Base-by-base conservation (phyloP, 2,329 filamentous ascomycete genomes). In the Fusarium nygamai region DNA sequence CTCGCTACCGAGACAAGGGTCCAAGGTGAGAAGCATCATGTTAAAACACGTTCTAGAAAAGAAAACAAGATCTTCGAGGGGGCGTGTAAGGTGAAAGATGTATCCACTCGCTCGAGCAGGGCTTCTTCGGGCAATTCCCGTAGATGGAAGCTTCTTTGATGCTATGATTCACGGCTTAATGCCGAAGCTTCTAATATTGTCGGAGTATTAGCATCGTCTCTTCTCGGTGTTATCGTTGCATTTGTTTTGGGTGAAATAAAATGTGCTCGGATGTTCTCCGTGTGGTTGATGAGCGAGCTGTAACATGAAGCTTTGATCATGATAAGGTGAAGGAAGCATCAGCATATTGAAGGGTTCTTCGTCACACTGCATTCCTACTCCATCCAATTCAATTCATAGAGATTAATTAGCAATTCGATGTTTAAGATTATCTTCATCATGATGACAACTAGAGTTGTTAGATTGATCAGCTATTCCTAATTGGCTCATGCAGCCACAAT, bases 61-160 rank as follows among this genome's bases (percentile, higher is more conserved):
- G 13, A 59, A 51, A 63, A 61, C 61, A 53, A 54, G n/a, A 43
- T 46, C 48, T 43, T 24, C 20, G 38, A 39, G 68, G 60, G 69
- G 72, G 65, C 24, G 60, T 72, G 58, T 19, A 38, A 46, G 39
- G 48, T 20, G 22, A 53, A 29, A 33, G 12, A 13, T 39, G 51
- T 59, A 69, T 73, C 68, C 72, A 67, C 68, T 54, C 39, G 38
- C 51, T 67, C 27, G 64, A 59, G 19, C 64, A 50, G 43, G 62
- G 67, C 60, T 64, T 70, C 64, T 67, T 75, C 72, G 72, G 72
- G 62, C 72, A 75, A 75, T 73, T 75, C 72, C 72, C 72, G 72
- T 75, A n/a, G 13, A 69, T 59, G 46, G 20, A 43, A 60, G 46
- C 47, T 61, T 29, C 50, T 58, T 20, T 38, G 29, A 51, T 56